phyloP scores from a whole-genome alignment of 108 stramenopile genomes.

The Cylindrotheca fusiformis region DNA sequence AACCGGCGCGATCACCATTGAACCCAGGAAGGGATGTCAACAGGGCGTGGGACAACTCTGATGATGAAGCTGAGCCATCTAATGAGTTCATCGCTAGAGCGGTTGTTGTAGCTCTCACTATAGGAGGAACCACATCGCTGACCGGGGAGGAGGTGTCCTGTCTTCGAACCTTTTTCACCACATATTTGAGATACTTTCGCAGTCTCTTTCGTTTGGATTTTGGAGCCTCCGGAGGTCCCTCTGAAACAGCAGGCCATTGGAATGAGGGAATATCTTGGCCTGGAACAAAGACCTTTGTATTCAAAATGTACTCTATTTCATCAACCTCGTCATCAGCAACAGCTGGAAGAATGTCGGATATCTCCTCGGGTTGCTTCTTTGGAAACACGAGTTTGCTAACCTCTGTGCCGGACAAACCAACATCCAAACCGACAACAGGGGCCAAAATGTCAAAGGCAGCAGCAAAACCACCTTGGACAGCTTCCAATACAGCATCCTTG shows the following conservation, averaged over 20 bases:
- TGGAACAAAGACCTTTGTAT: constrained; percentile 17
- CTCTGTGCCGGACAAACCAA: constrained; percentile 8
- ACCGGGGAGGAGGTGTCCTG: not conserved
- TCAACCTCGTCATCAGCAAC: not conserved
- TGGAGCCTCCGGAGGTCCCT: not conserved
- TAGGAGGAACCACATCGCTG: not conserved
- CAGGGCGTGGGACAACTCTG: not conserved
- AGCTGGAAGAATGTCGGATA: not conserved
- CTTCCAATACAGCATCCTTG: constrained; percentile 61
- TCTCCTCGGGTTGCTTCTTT: not conserved
- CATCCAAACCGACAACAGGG: constrained; percentile 39
- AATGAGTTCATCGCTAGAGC: not conserved
- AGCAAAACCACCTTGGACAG: constrained; percentile 67
- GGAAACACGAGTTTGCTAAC: constrained; percentile 31
- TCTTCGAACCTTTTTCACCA: not conserved
- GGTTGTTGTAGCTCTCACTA: not conserved
- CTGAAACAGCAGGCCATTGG: not conserved
- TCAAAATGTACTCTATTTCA: not conserved
- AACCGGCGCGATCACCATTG: constrained; percentile 10
- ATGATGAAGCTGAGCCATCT: not conserved
- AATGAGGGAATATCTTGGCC: constrained; percentile 11
- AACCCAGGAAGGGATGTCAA: constrained; percentile 34
- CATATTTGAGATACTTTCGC: not conserved
- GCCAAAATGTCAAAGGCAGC: constrained; percentile 71
- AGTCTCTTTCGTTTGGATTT: not conserved